Percentiles rank a stretch among this genome's conserved stretches.
Evolutionary conservation across 2,329 filamentous ascomycete species (phyloP).

Genomic region (Chaetomiaceae sp.): DNA sequence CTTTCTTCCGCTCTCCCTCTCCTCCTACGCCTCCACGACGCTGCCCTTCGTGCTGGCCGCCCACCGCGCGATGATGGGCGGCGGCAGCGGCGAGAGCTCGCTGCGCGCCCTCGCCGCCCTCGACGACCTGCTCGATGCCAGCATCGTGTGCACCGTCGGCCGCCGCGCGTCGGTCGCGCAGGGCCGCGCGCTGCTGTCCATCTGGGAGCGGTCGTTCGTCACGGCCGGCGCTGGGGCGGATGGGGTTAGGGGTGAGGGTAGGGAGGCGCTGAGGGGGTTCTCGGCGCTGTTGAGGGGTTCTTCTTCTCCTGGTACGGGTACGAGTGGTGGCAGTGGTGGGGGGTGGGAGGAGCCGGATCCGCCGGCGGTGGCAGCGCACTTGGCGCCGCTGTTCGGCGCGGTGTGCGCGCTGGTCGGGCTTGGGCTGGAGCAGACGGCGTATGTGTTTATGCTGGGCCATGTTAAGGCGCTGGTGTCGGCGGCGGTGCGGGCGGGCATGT

Average conservation of each 20-base stretch:
- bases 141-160: slow-evolving; percentile 71
- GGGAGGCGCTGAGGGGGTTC: slow-evolving; percentile 32
- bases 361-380: slow-evolving; percentile 53
- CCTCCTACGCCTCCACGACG: slow-evolving; percentile 63
- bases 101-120: slow-evolving; percentile 43
- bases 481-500: slow-evolving; percentile 67
- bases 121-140: slow-evolving; percentile 72
- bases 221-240: not conserved
- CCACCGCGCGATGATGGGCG: no score
- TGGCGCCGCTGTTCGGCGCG: slow-evolving; percentile 65
- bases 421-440: slow-evolving; percentile 56
- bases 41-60: slow-evolving; percentile 70
- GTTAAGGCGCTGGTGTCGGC: slow-evolving; percentile 71
- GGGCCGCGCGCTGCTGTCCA: slow-evolving; percentile 64
- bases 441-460: slow-evolving; percentile 71
- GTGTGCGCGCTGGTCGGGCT: slow-evolving; percentile 59
- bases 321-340: not conserved
- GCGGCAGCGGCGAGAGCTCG: no score
- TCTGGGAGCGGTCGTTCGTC: slow-evolving; percentile 69
- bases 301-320: not conserved
- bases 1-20: slow-evolving; percentile 66
- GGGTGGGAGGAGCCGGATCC: slow-evolving; percentile 11
- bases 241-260: slow-evolving; percentile 11
- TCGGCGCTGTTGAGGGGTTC: slow-evolving; percentile 30
- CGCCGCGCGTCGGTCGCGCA: slow-evolving; percentile 69